phyloP scores from a whole-genome alignment of 1,139 yeast genomes.

The Fermentozyma sake region DNA sequence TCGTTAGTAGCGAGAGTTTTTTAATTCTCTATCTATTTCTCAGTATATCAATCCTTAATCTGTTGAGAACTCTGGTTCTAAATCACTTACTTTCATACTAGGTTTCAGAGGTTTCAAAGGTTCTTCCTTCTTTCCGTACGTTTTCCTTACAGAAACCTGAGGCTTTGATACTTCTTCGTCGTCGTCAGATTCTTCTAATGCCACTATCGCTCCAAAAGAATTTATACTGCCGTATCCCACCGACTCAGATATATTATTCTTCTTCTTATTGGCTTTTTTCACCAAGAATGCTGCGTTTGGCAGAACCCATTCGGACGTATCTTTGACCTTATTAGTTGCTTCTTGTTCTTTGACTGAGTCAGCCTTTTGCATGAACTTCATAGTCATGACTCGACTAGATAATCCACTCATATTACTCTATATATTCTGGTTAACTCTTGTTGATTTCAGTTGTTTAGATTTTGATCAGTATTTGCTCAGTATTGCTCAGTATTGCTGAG shows the following conservation, averaged over 20 bases:
- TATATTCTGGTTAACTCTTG: background rate
- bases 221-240: conserved; percentile 52
- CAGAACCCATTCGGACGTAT: conserved; percentile 60
- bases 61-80: too few relatives aligned
- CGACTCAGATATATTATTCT: conserved; percentile 16
- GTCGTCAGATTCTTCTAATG: conserved; percentile 7
- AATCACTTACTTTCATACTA: too few relatives aligned
- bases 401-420: conserved; percentile 34
- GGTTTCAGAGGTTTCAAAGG: too few relatives aligned
- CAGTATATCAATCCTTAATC: too few relatives aligned
- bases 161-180: conserved; percentile 16
- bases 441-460: background rate
- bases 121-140: too few relatives aligned
- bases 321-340: conserved; percentile 38
- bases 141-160: too few relatives aligned
- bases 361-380: conserved; percentile 56
- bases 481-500: too few relatives aligned
- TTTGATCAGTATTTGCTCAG: too few relatives aligned
- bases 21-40: too few relatives aligned
- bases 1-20: too few relatives aligned
- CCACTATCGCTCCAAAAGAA: too few relatives aligned
- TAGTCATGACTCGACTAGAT: conserved; percentile 65
- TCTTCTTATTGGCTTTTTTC: conserved; percentile 18
- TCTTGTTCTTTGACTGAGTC: conserved; percentile 26
- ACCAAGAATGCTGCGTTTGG: conserved; percentile 27